Conservation (phyloP, 306 rosid genomes). For the Cucurbita ficifolia region DNA sequence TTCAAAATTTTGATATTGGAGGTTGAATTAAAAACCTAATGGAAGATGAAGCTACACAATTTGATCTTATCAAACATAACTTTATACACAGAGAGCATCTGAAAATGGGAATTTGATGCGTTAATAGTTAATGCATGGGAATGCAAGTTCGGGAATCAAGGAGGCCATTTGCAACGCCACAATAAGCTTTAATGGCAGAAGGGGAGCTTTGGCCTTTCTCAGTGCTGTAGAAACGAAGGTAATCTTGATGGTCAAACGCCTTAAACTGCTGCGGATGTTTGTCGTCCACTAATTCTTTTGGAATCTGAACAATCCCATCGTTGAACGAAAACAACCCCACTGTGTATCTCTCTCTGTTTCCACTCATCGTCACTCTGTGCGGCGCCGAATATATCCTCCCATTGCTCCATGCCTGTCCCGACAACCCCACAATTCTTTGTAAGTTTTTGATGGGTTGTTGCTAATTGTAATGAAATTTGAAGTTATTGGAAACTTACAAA, state of each 20-base stretch:
- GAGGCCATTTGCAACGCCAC: constrained; percentile 19
- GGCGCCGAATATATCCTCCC: constrained; percentile 6
- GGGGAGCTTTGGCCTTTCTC: not conserved
- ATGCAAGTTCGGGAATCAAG: no score
- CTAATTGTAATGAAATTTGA: no score
- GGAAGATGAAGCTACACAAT: no score
- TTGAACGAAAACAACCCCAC: constrained; percentile 4
- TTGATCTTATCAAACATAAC: no score
- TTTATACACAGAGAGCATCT: no score
- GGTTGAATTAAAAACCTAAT: no score
- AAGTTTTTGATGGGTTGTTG: no score
- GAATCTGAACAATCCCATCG: constrained; percentile 7
- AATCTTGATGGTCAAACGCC: constrained; percentile 8
- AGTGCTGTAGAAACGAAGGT: not conserved
- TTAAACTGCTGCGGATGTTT: constrained; percentile 8
- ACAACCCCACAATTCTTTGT: not conserved
- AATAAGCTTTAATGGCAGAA: constrained; percentile 10
- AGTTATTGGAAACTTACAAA: not conserved
- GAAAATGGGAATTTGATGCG: no score
- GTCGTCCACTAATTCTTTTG: constrained; percentile 9
- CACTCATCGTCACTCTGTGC: constrained; percentile 12
- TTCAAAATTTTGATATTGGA: no score
- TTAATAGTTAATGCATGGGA: no score
- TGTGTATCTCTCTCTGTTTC: constrained; percentile 5
- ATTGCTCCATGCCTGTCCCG: constrained; percentile 20